Percentiles rank a stretch among this genome's conserved stretches.
phyloP scores from a whole-genome alignment of 208 protist species.

The Novymonas esmeraldas region DNA sequence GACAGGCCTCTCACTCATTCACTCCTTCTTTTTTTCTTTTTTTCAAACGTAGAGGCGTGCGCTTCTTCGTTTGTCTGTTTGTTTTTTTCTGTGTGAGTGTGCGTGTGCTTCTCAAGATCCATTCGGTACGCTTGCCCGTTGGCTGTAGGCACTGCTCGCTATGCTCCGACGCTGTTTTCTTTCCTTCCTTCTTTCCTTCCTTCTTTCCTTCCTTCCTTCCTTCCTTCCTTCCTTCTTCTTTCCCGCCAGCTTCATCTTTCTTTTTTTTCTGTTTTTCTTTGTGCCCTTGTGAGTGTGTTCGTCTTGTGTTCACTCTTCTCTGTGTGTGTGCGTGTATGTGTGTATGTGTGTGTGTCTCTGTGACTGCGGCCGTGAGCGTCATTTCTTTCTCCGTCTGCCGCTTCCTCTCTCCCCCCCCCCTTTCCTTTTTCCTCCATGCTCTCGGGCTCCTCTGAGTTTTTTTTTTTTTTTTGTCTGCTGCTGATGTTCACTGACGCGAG shows the following conservation, averaged over 20 bases:
- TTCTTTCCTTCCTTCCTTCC: not conserved
- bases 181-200: not conserved
- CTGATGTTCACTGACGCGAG: not conserved
- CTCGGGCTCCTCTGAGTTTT: no score
- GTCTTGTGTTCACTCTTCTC: not conserved
- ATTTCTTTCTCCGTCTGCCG: not conserved
- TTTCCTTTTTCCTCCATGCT: no score
- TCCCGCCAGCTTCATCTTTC: not conserved
- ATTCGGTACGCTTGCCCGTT: no score
- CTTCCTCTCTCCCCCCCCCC: not conserved
- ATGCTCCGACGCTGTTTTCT: not conserved
- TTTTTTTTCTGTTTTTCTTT: not conserved
- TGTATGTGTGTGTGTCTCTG: not conserved
- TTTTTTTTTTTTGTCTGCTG: not conserved
- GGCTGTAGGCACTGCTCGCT: no score
- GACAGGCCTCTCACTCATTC: no score
- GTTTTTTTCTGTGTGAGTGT: no score
- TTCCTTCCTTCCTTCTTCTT: not conserved
- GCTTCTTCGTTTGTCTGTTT: no score
- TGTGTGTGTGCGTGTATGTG: not conserved
- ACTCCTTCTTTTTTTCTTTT: no score
- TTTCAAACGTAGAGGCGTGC: no score
- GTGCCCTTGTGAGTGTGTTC: not conserved
- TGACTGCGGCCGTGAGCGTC: not conserved
- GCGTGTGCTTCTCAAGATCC: no score